Conservation (phyloP, 306 rosid genomes). For the Quercus cerris region DNA sequence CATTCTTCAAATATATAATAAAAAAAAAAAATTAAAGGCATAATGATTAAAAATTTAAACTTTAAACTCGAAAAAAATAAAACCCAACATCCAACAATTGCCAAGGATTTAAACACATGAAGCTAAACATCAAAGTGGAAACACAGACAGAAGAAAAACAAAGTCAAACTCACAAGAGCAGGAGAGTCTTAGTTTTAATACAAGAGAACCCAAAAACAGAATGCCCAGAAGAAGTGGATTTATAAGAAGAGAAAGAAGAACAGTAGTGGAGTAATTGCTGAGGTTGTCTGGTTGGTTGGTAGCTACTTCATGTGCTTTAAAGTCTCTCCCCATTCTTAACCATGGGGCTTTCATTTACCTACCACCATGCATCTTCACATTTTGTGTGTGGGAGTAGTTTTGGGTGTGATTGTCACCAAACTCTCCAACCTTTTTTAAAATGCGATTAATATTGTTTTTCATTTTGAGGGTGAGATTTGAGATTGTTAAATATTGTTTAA, state of each 20-base stretch:
- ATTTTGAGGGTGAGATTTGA: too few relatives aligned
- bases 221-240: neutral
- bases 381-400: neutral
- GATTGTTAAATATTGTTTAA: too few relatives aligned
- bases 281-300: neutral
- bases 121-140: neutral
- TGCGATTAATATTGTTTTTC: neutral
- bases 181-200: neutral
- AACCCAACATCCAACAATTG: neutral
- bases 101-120: neutral
- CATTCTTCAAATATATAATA: neutral
- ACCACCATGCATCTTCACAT: neutral
- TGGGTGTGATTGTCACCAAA: neutral
- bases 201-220: neutral
- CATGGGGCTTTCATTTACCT: neutral
- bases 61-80: neutral
- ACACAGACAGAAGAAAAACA: neutral
- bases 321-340: neutral
- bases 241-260: neutral
- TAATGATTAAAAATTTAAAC: too few relatives aligned
- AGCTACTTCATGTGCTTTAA: neutral
- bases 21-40: too few relatives aligned
- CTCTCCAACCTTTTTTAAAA: neutral
- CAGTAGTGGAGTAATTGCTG: neutral
- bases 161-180: neutral